Evolutionary conservation across 805 yeast genomes (phyloP), one percentile per base, ranked within the genome.

Genomic region (Ogataea philodendri): DNA sequence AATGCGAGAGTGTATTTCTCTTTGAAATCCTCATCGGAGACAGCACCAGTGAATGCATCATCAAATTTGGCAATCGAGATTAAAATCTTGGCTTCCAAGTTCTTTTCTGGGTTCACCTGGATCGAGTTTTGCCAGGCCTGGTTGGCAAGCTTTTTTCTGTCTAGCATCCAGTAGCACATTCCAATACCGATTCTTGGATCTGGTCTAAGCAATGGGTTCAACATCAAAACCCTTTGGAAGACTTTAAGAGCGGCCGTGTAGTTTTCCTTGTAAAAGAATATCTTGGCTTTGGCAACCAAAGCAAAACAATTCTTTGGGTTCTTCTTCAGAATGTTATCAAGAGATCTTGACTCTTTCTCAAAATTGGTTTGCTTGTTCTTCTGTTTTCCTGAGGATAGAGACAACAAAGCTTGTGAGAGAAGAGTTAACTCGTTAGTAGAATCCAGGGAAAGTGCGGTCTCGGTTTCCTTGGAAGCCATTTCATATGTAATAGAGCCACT

Each of bases 151-250:
- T 72, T 73, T 45, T 76, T 74, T 57, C 86, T 95, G 34, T 82
- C 82, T 43, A 93, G 65, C 42, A 76, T 76, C 97, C 97, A 93
- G 56, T 81, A 90, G 60, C 97, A 89, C 46, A 93, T 65, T 22
- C 98, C 99, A 42, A 90, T 77, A 18, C 97, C 99, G 42, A 93
- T 73, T 60, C 99, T 72, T 13, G 97, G 94, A 63, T 90, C 97
- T 4, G 97, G 97, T 48, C 74, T 74, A 48, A 83, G 64, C 22
- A 82, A 57, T 2, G 97, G 97, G 44, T 87, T 81, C 32, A 80
- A 67, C 21, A 81, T 70, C 46, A 93, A 67, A 6, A 84, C 80
- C 45, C 82, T 84, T 66, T 93, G 99, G 62, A 85, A 93, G 20
- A 84, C 59, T 56, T 81, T 81, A 51, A 93, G 70, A 10, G 96